Percentiles rank a stretch among this genome's conserved stretches.
Conservation (phyloP, 192 early-diverging fungal species). For the Coemansia umbellata region DNA sequence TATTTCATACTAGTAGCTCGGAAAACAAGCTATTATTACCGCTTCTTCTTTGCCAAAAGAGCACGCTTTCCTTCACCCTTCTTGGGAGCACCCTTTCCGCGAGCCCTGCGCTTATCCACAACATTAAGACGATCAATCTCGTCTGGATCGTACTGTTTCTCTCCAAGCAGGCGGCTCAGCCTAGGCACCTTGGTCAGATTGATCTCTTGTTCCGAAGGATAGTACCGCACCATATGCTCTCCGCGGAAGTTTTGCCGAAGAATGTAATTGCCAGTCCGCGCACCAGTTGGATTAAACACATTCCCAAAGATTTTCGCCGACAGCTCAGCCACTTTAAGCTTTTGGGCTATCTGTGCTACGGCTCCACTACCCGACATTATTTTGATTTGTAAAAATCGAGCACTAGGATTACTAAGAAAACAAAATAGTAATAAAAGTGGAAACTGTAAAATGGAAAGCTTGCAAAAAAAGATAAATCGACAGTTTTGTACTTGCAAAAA, state of each 20-base stretch:
- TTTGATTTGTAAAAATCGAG: too few species aligned
- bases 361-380: slow-evolving; percentile 17
- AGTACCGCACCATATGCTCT: slow-evolving; percentile 60
- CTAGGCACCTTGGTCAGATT: slow-evolving; percentile 24
- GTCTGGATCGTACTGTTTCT: slow-evolving; percentile 47
- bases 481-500: too few species aligned
- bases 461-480: too few species aligned
- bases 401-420: too few species aligned
- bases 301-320: slow-evolving; percentile 64
- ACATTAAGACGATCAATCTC: slow-evolving; percentile 68
- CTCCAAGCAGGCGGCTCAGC: slow-evolving; percentile 27
- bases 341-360: slow-evolving; percentile 17
- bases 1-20: background rate
- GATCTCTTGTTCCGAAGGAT: slow-evolving; percentile 54
- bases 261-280: slow-evolving; percentile 70
- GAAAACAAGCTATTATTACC: background rate
- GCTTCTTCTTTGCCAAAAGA: slow-evolving; percentile 40
- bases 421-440: too few species aligned
- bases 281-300: slow-evolving; percentile 64
- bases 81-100: slow-evolving; percentile 77
- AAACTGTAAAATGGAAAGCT: too few species aligned
- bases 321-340: slow-evolving; percentile 55
- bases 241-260: slow-evolving; percentile 66
- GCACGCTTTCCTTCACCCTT: slow-evolving; percentile 56
- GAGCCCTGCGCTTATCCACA: slow-evolving; percentile 61